These are phyloP conservation scores for Aphanomyces invadans DNA, from an alignment of 352 stramenopile genomes.

Conservation along the genomic window DNA sequence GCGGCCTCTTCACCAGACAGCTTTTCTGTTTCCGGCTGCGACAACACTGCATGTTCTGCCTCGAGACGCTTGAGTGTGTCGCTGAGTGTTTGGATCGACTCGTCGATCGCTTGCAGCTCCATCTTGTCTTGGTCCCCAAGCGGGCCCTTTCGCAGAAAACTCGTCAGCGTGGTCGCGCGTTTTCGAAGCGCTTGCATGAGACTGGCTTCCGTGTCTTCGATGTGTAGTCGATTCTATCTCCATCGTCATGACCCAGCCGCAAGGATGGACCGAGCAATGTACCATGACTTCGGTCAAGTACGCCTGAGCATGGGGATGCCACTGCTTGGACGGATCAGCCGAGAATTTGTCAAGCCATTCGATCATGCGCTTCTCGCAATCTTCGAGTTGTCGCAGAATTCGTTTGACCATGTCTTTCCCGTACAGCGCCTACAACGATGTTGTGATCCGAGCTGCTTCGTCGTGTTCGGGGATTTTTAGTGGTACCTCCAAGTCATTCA, in stretches of 20 bases:
- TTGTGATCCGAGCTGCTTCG: too few relatives aligned
- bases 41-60: not conserved
- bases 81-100: not conserved
- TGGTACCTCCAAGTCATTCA: conserved; percentile 18
- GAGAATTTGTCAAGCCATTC: conserved; percentile 10
- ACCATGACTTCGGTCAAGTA: not conserved
- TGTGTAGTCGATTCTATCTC: conserved; percentile 9
- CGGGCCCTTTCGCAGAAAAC: not conserved
- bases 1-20: conserved; percentile 1
- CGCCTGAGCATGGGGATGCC: not conserved
- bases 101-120: conserved; percentile 4
- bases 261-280: too few relatives aligned
- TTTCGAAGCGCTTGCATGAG: conserved; percentile 20
- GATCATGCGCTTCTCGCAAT: not conserved
- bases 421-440: conserved; percentile 11
- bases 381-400: conserved; percentile 7
- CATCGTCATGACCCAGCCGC: too few relatives aligned
- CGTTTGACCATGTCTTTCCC: conserved; percentile 10
- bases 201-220: conserved; percentile 13
- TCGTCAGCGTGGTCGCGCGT: not conserved
- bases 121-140: conserved; percentile 1
- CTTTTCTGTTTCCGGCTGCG: not conserved
- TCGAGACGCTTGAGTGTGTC: conserved; percentile 5
- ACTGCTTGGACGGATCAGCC: not conserved
- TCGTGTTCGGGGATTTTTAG: not conserved